Evolutionary conservation across 2,329 filamentous ascomycete genomes (phyloP).

Genomic region (Phaeosphaeriaceae sp.): DNA sequence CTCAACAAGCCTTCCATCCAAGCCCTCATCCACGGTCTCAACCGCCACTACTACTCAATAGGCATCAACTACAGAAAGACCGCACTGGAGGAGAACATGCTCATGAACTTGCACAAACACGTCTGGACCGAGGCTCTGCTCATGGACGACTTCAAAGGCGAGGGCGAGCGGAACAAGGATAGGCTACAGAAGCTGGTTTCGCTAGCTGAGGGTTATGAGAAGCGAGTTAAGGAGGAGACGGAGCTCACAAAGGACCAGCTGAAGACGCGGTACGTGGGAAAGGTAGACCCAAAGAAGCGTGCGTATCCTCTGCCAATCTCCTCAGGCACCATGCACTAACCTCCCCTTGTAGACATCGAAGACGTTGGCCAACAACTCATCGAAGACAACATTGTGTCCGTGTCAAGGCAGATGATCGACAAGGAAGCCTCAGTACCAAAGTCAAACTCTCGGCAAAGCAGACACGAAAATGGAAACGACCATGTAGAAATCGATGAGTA

Average conservation of each 20-base stretch:
- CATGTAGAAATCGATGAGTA: slow-evolving; percentile 47
- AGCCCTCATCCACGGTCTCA: slow-evolving; percentile 95
- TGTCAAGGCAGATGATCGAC: slow-evolving; percentile 99
- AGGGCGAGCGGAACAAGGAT: slow-evolving; percentile 85
- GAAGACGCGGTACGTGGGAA: slow-evolving; percentile 98
- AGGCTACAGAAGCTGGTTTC: slow-evolving; percentile 83
- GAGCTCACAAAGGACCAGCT: slow-evolving; percentile 96
- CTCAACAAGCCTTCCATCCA: slow-evolving; percentile 99
- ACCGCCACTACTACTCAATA: slow-evolving; percentile 99
- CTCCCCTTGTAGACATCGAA: slow-evolving; percentile 70
- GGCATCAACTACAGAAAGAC: slow-evolving; percentile 98
- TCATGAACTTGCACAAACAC: slow-evolving; percentile 99
- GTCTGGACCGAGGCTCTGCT: slow-evolving; percentile 97
- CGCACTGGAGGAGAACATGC: slow-evolving; percentile 97
- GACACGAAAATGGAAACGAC: slow-evolving; percentile 31
- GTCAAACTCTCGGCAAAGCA: slow-evolving; percentile 36
- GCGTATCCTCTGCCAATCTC: slow-evolving; percentile 35
- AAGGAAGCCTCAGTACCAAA: slow-evolving; percentile 93
- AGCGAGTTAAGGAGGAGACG: slow-evolving; percentile 98
- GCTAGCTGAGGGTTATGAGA: slow-evolving; percentile 95
- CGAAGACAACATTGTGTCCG: slow-evolving; percentile 98
- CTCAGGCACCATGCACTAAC: slow-evolving; percentile 20
- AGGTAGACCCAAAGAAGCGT: slow-evolving; percentile 98
- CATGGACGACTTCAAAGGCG: slow-evolving; percentile 92
- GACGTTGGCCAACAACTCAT: slow-evolving; percentile 96